phyloP scores from a whole-genome alignment of 106 monocot species.

The Xerophyta viscosa region DNA sequence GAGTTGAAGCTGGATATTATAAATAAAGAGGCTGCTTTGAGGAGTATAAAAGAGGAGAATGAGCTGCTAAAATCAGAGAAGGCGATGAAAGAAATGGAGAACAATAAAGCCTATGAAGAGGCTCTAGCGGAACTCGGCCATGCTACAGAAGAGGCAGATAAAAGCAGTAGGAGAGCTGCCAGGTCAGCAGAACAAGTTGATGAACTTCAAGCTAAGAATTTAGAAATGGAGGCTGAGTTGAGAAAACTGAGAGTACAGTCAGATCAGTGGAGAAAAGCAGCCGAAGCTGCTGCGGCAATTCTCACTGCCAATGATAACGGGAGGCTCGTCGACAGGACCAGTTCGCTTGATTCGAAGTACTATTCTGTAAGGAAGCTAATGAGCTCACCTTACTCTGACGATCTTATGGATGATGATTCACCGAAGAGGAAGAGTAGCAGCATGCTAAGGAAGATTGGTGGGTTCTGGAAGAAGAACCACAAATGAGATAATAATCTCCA shows the following conservation, averaged over 20 bases:
- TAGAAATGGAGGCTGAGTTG: conserved; percentile 68
- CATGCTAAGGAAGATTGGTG: conserved; percentile 63
- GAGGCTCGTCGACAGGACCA: conserved; percentile 41
- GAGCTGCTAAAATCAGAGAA: conserved; percentile 41
- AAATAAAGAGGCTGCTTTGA: conserved; percentile 71
- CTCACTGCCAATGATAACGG: conserved; percentile 45
- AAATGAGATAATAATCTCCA: no score
- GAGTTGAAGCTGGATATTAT: conserved; percentile 55
- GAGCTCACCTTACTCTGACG: conserved; percentile 76
- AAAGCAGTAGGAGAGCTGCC: conserved; percentile 27
- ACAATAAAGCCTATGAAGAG: conserved; percentile 21
- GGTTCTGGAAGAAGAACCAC: conserved; percentile 71
- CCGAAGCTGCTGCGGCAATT: conserved; percentile 81
- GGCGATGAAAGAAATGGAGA: conserved; percentile 26
- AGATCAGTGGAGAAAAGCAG: conserved; percentile 98
- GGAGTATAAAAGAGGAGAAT: conserved; percentile 55
- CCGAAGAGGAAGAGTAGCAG: conserved; percentile 60
- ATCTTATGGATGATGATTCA: conserved; percentile 30
- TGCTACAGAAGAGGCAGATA: conserved; percentile 52
- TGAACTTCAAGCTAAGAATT: conserved; percentile 35
- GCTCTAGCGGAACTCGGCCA: conserved; percentile 40
- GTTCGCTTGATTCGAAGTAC: conserved; percentile 52
- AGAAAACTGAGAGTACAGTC: conserved; percentile 71
- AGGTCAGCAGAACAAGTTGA: conserved; percentile 57
- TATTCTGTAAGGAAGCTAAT: conserved; percentile 50